Evolutionary conservation across 2,329 filamentous ascomycete genomes (phyloP).

Genomic region (Xylaria sp.): DNA sequence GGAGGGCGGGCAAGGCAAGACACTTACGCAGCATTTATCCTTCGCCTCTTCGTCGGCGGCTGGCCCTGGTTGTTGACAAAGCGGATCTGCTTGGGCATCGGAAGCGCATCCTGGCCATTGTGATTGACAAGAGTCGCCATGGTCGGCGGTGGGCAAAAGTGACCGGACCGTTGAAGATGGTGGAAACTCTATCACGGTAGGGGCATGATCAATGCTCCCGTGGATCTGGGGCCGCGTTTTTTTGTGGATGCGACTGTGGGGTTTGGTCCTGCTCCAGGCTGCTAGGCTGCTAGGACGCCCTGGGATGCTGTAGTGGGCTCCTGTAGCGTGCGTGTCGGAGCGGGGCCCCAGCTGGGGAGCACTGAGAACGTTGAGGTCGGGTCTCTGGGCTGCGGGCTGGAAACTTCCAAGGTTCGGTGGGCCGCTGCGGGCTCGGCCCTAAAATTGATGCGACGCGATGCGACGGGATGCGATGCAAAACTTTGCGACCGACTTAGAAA

Average conservation of each 20-base stretch:
- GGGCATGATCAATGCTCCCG: background rate
- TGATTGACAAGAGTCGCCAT: slow-evolving; percentile 52
- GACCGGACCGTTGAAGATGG: no score
- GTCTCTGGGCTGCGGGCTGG: no score
- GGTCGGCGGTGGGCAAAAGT: slow-evolving; percentile 27
- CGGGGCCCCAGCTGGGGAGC: no score
- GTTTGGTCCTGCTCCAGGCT: background rate
- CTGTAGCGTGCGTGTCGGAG: no score
- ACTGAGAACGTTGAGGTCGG: no score
- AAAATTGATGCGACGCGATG: no score
- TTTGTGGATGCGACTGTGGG: background rate
- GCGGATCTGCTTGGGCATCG: slow-evolving; percentile 65
- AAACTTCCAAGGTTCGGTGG: no score
- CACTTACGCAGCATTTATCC: slow-evolving; percentile 77
- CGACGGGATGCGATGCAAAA: no score
- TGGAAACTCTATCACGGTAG: background rate
- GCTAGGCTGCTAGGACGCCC: no score
- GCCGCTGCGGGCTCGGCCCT: no score
- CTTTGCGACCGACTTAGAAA: no score
- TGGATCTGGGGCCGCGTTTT: background rate
- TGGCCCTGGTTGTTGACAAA: slow-evolving; percentile 84
- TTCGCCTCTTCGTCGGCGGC: slow-evolving; percentile 75
- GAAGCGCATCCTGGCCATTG: slow-evolving; percentile 39
- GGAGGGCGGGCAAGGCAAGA: slow-evolving; percentile 22
- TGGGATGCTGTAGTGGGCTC: no score